Percentiles rank a stretch among this genome's conserved stretches.
Conservation (phyloP, 169 alveolate genomes). For the Perkinsus marinus region DNA sequence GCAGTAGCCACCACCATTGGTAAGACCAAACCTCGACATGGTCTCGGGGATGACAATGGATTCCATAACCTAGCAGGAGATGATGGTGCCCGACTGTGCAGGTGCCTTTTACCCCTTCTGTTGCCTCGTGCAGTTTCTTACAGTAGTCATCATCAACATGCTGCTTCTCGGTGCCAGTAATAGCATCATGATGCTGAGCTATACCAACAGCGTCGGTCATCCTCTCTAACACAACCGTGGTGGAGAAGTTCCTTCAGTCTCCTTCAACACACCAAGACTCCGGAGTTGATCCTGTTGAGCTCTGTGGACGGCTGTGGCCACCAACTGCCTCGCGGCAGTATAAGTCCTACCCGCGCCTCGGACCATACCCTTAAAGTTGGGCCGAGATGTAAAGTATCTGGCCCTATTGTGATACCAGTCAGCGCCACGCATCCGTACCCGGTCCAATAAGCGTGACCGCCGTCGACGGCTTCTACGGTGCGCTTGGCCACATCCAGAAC, state of each 20-base stretch:
- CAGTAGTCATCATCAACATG: constrained; percentile 46
- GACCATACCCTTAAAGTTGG: constrained; percentile 9
- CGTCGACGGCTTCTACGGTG: background rate
- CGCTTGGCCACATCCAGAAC: background rate
- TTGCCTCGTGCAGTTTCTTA: background rate
- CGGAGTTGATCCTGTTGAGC: too few relatives aligned
- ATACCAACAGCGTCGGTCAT: too few relatives aligned
- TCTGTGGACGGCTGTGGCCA: background rate
- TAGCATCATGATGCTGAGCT: too few relatives aligned
- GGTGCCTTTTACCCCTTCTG: background rate
- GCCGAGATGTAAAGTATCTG: constrained; percentile 31
- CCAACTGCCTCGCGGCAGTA: constrained; percentile 8
- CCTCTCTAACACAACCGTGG: too few relatives aligned
- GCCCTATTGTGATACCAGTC: background rate
- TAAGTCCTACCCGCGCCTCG: background rate
- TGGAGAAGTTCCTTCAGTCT: too few relatives aligned
- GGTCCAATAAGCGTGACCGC: constrained; percentile 39
- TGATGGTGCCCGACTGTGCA: background rate
- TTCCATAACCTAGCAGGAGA: background rate
- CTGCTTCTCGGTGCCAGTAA: constrained; percentile 53
- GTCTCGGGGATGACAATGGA: background rate
- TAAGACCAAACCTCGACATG: background rate
- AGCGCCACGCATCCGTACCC: too few relatives aligned
- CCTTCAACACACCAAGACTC: too few relatives aligned
- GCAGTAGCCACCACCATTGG: background rate